Base-by-base conservation (phyloP, 176 grass and related monocot genomes). In the Aegilops longissima region DNA sequence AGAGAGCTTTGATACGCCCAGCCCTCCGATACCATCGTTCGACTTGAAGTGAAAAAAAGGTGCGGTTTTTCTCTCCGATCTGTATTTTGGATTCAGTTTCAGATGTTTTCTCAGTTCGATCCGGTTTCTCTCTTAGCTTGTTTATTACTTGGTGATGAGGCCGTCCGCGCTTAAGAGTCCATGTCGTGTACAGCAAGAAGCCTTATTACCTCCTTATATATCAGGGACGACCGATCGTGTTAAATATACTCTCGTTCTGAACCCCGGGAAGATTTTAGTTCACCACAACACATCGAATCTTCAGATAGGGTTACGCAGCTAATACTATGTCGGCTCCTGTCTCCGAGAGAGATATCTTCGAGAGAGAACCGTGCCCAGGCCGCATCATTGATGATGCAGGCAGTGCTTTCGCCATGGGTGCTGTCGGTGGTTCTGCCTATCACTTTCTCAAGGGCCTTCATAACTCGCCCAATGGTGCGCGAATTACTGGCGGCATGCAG, bases 1-100 rank as follows among this genome's bases (percentile, higher is more conserved):
- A 89, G 94, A 99, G 90, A 93, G 90, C 85, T 97, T 99, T 84
- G 94, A 99, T 52, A 70, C 89, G 18, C 74, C 92, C 30, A 92
- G 88, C 78, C 14, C 86, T 34, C 97, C 94, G 9, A 92, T 94
- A 27, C 97, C 97, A 1, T 89, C 82, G 11, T 99, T 99, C 56
- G 92, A 99, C 82, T 92, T 90, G 82, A 99, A 99, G 79, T 97
- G 88, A 90, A 82, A 18, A 78, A 76, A 95, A 66, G 85, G 83
- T 87, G 21, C 56, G 64, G 16, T 85, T 87, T 85, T 80, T 72
- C 29, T 76, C 9, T 18, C 85, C 47, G 68, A 35, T 75, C 11
- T 31, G 2, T 25, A 3, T 59, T 27, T 44, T 59, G 54, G 7
- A 24, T 61, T 56, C 23, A 18, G 42, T 42, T 14, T 30, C 4